Evolutionary conservation across 1,284 basidiomycete genomes (phyloP), one percentile per base, ranked within the genome.

Genomic region (Rhodotorula sp.): DNA sequence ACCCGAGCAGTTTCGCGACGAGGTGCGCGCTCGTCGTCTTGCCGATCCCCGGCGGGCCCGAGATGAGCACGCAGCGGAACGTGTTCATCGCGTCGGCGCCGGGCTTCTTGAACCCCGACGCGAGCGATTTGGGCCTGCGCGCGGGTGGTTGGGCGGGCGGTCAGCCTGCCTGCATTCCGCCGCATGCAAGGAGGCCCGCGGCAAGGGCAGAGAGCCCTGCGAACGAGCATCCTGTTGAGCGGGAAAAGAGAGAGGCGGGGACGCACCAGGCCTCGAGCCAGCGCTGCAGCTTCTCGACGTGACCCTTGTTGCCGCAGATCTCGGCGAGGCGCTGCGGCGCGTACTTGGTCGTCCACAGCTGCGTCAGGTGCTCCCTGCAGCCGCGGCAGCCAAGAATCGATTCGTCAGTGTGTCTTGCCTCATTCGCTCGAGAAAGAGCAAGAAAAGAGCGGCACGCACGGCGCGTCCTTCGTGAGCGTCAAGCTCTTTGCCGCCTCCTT

Each of bases 1-100:
- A 97, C 0, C 96, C 97, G 56, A 88, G 92, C 41, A 91, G 82
- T 79, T 91, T 90, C 4, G 96, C 94, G 70, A 92, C 90, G 46
- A 99, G 80, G 82, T 99, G 96, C 1, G 96, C 96, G 71, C 91
- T 91, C 0, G 94, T 97, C 8, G 96, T 99, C 84, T 99, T 99
- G 45, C 96, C 96, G 68, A 98, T 97, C 4, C 97, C 96, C 7
- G 96, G 96, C 4, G 95, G 89, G 0, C 96, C 96, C 1, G 92
- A 92, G 72, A 99, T 89, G 71, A 99, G 84, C 2, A 97, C 87
- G 4, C 93, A 93, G 25, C 94, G 88, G 81, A 87, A 97, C 25
- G 89, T 83, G 74, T 93, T 93, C 88, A 91, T 91, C 0, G 88
- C 93, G 72, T 88, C 88, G 82, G 95, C 96, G 3, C 96, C 96